Conservation (phyloP, 805 yeast genomes). For the Metschnikowia anglica region DNA sequence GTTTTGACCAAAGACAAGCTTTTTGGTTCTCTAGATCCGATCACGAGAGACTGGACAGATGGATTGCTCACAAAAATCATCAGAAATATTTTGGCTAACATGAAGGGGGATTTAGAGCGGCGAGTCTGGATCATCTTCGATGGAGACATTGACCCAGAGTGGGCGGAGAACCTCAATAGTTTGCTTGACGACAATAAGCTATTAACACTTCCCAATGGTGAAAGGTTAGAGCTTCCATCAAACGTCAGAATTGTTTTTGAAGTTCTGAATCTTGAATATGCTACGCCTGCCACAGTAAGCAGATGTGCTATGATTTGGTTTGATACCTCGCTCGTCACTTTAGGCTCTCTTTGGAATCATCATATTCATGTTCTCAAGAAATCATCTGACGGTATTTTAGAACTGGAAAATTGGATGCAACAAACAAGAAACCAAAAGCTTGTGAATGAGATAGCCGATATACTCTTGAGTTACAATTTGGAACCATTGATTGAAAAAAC, state of each 20-base stretch:
- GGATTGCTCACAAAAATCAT: constrained; percentile 74
- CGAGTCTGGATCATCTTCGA: constrained; percentile 81
- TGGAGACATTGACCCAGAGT: constrained; percentile 90
- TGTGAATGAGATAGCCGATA: constrained; percentile 17
- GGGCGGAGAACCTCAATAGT: constrained; percentile 90
- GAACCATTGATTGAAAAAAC: constrained; percentile 16
- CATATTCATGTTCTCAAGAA: constrained; percentile 9
- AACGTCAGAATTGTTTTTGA: constrained; percentile 74
- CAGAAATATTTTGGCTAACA: constrained; percentile 53
- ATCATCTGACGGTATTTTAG: not conserved
- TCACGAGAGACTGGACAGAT: constrained; percentile 91
- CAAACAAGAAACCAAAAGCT: constrained; percentile 6
- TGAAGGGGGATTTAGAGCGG: constrained; percentile 56
- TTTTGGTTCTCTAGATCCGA: constrained; percentile 68
- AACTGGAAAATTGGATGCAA: constrained; percentile 5
- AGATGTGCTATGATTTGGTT: constrained; percentile 89
- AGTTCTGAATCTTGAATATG: constrained; percentile 58
- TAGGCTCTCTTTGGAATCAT: constrained; percentile 19
- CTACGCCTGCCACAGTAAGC: constrained; percentile 90
- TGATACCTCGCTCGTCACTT: constrained; percentile 33
- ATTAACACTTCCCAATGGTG: constrained; percentile 87
- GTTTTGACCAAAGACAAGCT: constrained; percentile 63
- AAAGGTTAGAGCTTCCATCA: constrained; percentile 64
- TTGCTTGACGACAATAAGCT: constrained; percentile 85
- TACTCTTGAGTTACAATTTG: not conserved